A percentile compares a stretch with the other conserved stretches of the same genome.
phyloP scores from a whole-genome alignment of 306 rosid species.

The Lotus japonicus region DNA sequence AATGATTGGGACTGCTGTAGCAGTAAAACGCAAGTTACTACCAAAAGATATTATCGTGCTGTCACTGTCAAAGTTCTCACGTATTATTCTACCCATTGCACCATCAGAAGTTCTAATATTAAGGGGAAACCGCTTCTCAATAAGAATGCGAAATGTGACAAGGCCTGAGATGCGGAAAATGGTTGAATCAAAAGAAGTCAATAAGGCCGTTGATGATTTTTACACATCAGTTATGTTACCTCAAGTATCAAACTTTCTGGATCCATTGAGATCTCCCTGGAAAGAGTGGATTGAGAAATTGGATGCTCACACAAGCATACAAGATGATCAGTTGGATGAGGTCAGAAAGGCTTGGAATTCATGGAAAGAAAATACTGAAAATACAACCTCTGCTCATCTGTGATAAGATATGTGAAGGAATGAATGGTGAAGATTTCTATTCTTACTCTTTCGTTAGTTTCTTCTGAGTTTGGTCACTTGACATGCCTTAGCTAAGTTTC shows the following conservation, averaged over 20 bases:
- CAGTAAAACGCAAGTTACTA: conserved; percentile 67
- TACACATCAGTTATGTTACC: conserved; percentile 65
- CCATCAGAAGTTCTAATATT: conserved; percentile 76
- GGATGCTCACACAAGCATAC: conserved; percentile 66
- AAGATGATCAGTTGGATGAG: conserved; percentile 50
- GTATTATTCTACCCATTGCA: conserved; percentile 71
- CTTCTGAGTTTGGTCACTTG: not conserved
- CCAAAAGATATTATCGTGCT: conserved; percentile 56
- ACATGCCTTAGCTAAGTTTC: not conserved
- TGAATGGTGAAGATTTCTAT: conserved; percentile 16
- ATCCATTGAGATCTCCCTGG: conserved; percentile 68
- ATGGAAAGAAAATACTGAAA: conserved; percentile 45
- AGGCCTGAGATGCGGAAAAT: conserved; percentile 71
- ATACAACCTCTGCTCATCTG: conserved; percentile 8
- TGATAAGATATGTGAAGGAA: conserved; percentile 1
- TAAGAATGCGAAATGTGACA: conserved; percentile 41
- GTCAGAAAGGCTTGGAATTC: conserved; percentile 61
- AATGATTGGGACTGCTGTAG: conserved; percentile 82
- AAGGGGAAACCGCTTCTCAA: conserved; percentile 63
- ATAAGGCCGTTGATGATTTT: conserved; percentile 56
- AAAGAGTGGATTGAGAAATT: conserved; percentile 70
- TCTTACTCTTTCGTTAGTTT: not conserved
- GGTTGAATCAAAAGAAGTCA: conserved; percentile 56
- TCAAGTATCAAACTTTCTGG: conserved; percentile 53
- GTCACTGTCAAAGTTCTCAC: conserved; percentile 68